phyloP scores from a whole-genome alignment of 106 monocot genomes.

The Apostasia ramifera region DNA sequence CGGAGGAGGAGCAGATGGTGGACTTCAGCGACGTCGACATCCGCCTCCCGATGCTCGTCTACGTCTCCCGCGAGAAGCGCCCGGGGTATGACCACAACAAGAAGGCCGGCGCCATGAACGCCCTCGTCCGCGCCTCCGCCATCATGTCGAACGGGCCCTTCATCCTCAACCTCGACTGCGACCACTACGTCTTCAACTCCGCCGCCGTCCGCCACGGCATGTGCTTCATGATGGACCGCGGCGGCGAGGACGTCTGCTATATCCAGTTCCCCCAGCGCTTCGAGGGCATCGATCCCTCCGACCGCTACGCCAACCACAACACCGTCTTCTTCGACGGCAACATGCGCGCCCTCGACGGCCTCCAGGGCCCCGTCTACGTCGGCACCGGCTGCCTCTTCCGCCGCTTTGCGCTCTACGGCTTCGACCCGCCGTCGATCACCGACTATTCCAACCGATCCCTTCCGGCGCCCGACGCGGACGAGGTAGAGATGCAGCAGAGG shows the following conservation, averaged over 20 bases:
- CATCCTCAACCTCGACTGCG: slow-evolving; percentile 50
- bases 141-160: slow-evolving; percentile 68
- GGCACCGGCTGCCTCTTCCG: slow-evolving; percentile 69
- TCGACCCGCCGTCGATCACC: slow-evolving; percentile 37
- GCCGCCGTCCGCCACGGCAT: slow-evolving; percentile 19
- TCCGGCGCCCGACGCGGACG: not conserved
- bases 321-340: slow-evolving; percentile 78
- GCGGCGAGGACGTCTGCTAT: slow-evolving; percentile 74
- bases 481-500: slow-evolving; percentile 17
- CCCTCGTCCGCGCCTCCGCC: slow-evolving; percentile 59
- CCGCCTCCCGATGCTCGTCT: slow-evolving; percentile 58
- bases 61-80: slow-evolving; percentile 65
- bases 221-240: slow-evolving; percentile 49
- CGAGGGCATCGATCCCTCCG: slow-evolving; percentile 70
- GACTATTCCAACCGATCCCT: slow-evolving; percentile 16
- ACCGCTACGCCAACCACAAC: slow-evolving; percentile 79
- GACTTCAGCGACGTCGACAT: slow-evolving; percentile 56
- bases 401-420: slow-evolving; percentile 54
- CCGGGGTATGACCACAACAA: slow-evolving; percentile 66
- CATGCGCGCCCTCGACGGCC: slow-evolving; percentile 68
- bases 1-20: slow-evolving; percentile 30
- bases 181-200: slow-evolving; percentile 28
- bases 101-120: slow-evolving; percentile 78
- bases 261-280: slow-evolving; percentile 71
- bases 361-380: slow-evolving; percentile 66